A percentile compares a stretch with the other conserved stretches of the same genome.
These are phyloP conservation scores for Atkinsonella texensis DNA, from an alignment of 2,329 filamentous ascomycete species.

Conservation along the genomic window DNA sequence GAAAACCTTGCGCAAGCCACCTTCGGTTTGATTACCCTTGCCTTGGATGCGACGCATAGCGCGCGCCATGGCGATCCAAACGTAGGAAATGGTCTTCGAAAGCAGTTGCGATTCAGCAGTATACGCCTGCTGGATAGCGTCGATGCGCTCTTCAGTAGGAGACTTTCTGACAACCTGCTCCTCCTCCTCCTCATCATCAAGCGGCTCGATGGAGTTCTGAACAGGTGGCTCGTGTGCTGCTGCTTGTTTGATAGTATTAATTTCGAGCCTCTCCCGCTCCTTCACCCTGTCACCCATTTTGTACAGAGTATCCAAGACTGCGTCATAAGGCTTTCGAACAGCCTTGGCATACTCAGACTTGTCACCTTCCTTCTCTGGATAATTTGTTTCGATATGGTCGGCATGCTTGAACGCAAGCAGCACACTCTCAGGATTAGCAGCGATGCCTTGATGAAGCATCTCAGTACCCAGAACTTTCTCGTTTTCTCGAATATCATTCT, in stretches of 20 bases:
- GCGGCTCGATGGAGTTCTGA: slow-evolving; percentile 27
- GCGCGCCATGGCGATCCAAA: slow-evolving; percentile 90
- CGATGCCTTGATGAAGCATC: slow-evolving; percentile 70
- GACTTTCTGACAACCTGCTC: slow-evolving; percentile 32
- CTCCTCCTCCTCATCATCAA: slow-evolving; percentile 43
- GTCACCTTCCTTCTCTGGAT: slow-evolving; percentile 65
- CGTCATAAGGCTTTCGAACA: slow-evolving; percentile 74
- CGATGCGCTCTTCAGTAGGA: slow-evolving; percentile 52
- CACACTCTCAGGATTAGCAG: slow-evolving; percentile 87
- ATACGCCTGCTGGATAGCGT: slow-evolving; percentile 53
- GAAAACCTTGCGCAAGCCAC: slow-evolving; percentile 82
- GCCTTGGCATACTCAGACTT: slow-evolving; percentile 65
- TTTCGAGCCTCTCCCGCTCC: slow-evolving; percentile 45
- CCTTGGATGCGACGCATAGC: slow-evolving; percentile 92
- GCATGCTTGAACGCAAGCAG: slow-evolving; percentile 81
- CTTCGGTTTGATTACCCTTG: slow-evolving; percentile 50
- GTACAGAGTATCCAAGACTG: slow-evolving; percentile 78
- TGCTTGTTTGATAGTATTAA: slow-evolving; percentile 44
- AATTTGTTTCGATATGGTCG: slow-evolving; percentile 72
- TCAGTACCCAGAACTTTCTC: slow-evolving; percentile 52
- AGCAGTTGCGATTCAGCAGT: slow-evolving; percentile 62
- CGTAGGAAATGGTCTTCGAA: slow-evolving; percentile 76
- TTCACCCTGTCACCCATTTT: slow-evolving; percentile 65
- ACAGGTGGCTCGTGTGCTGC: slow-evolving; percentile 25
- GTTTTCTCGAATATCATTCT: slow-evolving; percentile 56